Evolutionary conservation across 345 rosid species (phyloP).

Genomic region (Anacardium occidentale): DNA sequence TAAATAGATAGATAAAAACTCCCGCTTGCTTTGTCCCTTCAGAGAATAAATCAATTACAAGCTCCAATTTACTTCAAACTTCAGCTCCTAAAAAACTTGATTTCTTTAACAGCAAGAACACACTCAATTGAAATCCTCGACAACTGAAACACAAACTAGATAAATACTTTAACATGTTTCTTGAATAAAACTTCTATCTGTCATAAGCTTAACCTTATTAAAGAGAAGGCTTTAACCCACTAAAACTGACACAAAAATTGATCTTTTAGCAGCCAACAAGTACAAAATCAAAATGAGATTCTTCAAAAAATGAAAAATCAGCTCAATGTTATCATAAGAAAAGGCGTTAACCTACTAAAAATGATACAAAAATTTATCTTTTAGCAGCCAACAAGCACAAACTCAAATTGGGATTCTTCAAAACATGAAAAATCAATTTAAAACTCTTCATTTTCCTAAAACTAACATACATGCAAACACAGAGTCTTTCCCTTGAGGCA

Average conservation of each 20-base stretch:
- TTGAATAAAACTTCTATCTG: no score
- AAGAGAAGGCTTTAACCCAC: neutral
- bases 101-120: neutral
- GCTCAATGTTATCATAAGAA: neutral
- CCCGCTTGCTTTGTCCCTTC: conserved; percentile 1
- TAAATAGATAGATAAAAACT: neutral
- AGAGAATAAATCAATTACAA: neutral
- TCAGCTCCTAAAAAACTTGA: neutral
- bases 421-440: neutral
- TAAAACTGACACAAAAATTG: no score
- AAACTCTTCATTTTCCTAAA: neutral
- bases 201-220: neutral
- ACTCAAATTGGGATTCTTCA: neutral
- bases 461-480: neutral
- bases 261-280: no score
- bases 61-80: neutral
- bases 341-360: neutral
- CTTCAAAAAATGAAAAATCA: neutral
- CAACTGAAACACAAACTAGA: neutral
- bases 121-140: neutral
- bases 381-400: neutral
- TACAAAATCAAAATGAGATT: neutral
- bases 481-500: neutral
- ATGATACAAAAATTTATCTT: neutral
- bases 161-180: neutral